Evolutionary conservation across 2,329 filamentous ascomycete genomes (phyloP), one percentile per base, ranked within the genome.

Genomic region (Colletotrichum sp.): DNA sequence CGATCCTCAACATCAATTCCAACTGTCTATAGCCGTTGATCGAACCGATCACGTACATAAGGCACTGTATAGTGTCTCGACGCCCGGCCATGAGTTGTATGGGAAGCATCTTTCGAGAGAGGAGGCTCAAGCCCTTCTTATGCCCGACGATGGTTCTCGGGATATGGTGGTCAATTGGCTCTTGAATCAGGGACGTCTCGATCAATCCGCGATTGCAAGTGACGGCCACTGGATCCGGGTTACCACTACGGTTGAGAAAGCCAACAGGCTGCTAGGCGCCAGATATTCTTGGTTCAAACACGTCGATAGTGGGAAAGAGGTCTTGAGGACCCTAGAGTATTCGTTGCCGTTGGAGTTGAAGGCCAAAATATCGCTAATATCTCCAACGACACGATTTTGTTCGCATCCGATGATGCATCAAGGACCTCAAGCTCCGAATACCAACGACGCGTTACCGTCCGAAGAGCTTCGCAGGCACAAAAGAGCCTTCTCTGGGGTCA

Each of bases 41-140:
- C 65, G 68, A 28, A 72, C 68, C 14, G 13, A n/a, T 4, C 68
- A 75, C 10, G 72, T 91, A 30, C 88, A 89, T 71, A 81, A 85
- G 64, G 84, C 86, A 3, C 82, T 91, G 13, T 77, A 86, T 59
- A 84, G 88, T 26, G 86, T 91, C 77, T 90, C 89, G 3, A 87
- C 89, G 1, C 90, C 90, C 0, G 83, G 81, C 6, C 84, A 88
- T 72, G 72, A 80, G 2, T 85, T 83, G 21, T 91, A 91, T 74
- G 89, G 90, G 21, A 83, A 86, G 59, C 86, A 90, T 77, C 85
- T 90, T 78, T 82, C 84, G 18, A 85, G 87, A 9, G 83, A 88
- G 12, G 86, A 90, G 76, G 87, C 90, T 71, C 86, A 87, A 70
- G 83, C 84, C 12, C 85, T 91, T 77, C 84, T 91, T 28, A 83